Evolutionary conservation across 2,329 filamentous ascomycete species (phyloP), one percentile per base, ranked within the genome.

Genomic region (Beauveria medogensis): DNA sequence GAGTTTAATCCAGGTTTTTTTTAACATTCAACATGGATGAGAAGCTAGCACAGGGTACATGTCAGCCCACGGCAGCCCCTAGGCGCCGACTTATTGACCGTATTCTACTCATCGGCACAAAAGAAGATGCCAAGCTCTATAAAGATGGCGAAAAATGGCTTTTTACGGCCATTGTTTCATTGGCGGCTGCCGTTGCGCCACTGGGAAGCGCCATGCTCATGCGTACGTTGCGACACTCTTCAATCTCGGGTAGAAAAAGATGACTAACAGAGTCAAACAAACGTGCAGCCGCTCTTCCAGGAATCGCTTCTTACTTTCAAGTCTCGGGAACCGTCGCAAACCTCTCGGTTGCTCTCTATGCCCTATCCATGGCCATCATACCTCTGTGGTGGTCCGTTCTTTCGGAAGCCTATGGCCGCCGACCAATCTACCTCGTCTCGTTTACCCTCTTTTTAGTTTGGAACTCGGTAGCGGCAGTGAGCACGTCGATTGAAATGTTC

Each of bases 341-440:
- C 71, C 69, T 94, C 61, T 87, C 87, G 0, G 83, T 94, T 1
- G 88, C 90, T 0, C 73, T 93, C 62, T 94, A 92, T 71, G 91
- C 94, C 89, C 78, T 94, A 5, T 78, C 82, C 66, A 91, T 94
- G 89, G 84, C 85, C 59, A 90, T 94, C 47, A 93, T 92, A 66
- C 91, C 91, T 0, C 78, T 95, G 0, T 94, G 90, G 90, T 94
- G 89, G 89, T 91, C 88, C 1, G 88, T 87, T 1, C 92, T 94
- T 68, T 91, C 88, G 9, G 91, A 94, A 67, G 78, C 78, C 0
- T 73, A 84, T 1, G 91, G 91, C 12, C 83, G 91, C 44, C 83
- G 91, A 26, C 86, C 85, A n/a, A 88, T 94, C 66, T 94, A 93
- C 70, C 73, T 95, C 34, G 74, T 82, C 41, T 92, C 89, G 0